Conservation (phyloP, 2,329 filamentous ascomycete species). For the Aspergillus ruber region DNA sequence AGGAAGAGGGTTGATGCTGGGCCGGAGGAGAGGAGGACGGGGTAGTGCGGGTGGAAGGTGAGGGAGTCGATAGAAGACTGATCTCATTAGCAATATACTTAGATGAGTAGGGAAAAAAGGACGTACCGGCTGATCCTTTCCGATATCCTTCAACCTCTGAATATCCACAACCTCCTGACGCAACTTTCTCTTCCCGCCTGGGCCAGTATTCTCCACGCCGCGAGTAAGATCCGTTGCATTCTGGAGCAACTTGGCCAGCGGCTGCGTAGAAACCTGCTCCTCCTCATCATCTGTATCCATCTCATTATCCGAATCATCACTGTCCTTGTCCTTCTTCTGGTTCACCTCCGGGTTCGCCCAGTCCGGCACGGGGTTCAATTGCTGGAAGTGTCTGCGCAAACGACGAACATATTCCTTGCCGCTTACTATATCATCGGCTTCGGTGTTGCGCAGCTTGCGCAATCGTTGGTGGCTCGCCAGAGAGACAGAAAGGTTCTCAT, state of each 20-base stretch:
- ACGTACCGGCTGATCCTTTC: constrained; percentile 63
- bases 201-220: constrained; percentile 35
- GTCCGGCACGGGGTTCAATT: constrained; percentile 55
- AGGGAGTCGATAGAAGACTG: constrained; percentile 71
- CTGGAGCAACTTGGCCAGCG: constrained; percentile 73
- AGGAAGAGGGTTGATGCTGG: constrained; percentile 78
- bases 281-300: constrained; percentile 54
- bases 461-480: constrained; percentile 68
- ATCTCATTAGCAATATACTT: neutral
- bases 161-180: constrained; percentile 86
- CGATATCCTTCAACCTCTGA: constrained; percentile 78
- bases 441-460: constrained; percentile 73
- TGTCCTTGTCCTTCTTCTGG: constrained; percentile 38
- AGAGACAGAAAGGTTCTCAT: constrained; percentile 79
- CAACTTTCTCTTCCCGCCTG: constrained; percentile 61
- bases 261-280: constrained; percentile 60
- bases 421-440: constrained; percentile 77
- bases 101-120: neutral
- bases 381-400: constrained; percentile 68
- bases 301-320: constrained; percentile 42
- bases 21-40: constrained; percentile 83
- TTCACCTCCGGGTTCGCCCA: constrained; percentile 50
- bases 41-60: constrained; percentile 81
- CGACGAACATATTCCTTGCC: constrained; percentile 79
- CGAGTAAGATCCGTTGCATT: constrained; percentile 62